Base-by-base conservation (phyloP, 1,139 yeast species). In the Ogataea hybrid region DNA sequence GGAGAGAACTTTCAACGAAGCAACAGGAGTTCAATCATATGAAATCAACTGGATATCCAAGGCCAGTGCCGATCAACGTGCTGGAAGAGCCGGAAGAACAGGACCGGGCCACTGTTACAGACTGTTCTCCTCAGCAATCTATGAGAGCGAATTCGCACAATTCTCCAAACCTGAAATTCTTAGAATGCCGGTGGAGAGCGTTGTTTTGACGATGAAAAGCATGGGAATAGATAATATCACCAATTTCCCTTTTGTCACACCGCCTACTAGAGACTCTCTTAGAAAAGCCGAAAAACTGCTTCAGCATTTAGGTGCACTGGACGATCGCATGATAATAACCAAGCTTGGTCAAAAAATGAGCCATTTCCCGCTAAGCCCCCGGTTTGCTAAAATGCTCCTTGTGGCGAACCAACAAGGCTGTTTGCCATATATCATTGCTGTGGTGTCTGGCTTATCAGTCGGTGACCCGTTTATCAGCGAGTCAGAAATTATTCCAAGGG, bases 81-180 rank as follows among this genome's bases (percentile, higher is more conserved):
- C 96, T 27, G 98, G 98, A 64, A 84, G 99, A 74, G 98, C 99
- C 39, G 99, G 98, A 61, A 85, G 99, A 77, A 92, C 97, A 0
- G 98, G 98, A 0, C 97, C 98, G 0, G 99, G 99, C 42, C 98
- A 94, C 58, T 88, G 97, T 62, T 94, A 94, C 62, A 71, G 98
- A 46, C 66, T 94, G 17, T 94, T 73, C 57, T 90, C 98, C 0
- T 90, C 97, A n/a, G 98, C 98, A 0, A 86, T 94, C 7, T 94
- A 74, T 61, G 97, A 92, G 58, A 77, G 81, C 47, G 92, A 85
- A 53, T 92, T 94, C 62, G 73, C 73, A 5, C 88, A 84, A 55
- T 92, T 92, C 54, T 75, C 94, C 18, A 73, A 71, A 43, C 98
- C 99, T 0, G 99, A 94, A 62, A 90, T 94, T 43, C 67, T 87